Base-by-base conservation (phyloP, 2,329 filamentous ascomycete species). In the Alternaria triticimaculans region DNA sequence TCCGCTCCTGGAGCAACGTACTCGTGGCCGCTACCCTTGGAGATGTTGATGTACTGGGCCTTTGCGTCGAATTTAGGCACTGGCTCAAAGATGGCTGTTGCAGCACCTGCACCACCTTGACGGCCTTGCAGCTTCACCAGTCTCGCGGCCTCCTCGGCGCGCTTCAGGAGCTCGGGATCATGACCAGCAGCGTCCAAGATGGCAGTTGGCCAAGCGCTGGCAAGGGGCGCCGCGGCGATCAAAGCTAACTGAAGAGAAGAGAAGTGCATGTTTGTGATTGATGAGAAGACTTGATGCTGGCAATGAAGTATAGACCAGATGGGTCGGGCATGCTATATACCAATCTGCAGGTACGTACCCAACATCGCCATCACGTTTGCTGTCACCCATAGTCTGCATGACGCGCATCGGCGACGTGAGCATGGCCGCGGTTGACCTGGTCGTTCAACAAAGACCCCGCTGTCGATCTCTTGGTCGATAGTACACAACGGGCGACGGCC, bases 1-100 rank as follows among this genome's bases (percentile, higher is more conserved):
- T 63, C 63, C 11, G 68, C 62, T 5, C 68, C 67, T n/a, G 71
- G 71, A n/a, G 71, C 57, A n/a, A 69, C 66, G 23, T 72, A 73
- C 41, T 73, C 69, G 46, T 73, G 70, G 2, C 71, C 71, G 18
- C 66, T 70, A 15, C 71, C 70, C 11, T 56, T 54, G 10, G 62
- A 64, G 5, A 73, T 63, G 21, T 73, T 62, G 58, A 73, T 64
- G 33, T 60, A 65, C 41, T 72, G 71, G 23, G 51, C 57, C 33
- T 64, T 14, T 11, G 62, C 66, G 37, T 73, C 63, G 67, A 73
- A 73, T n/a, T 63, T 72, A 10, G 63, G 64, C 10, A 66, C 25
- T 12, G 71, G 70, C 48, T 73, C 71, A 15, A 73, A 73, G 9
- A 73, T 18, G 1, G 60, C 59, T 44, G 70, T 72, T 8, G 70